Base-by-base conservation (phyloP, 2,329 filamentous ascomycete species). In the Hymenoscyphus repandus region DNA sequence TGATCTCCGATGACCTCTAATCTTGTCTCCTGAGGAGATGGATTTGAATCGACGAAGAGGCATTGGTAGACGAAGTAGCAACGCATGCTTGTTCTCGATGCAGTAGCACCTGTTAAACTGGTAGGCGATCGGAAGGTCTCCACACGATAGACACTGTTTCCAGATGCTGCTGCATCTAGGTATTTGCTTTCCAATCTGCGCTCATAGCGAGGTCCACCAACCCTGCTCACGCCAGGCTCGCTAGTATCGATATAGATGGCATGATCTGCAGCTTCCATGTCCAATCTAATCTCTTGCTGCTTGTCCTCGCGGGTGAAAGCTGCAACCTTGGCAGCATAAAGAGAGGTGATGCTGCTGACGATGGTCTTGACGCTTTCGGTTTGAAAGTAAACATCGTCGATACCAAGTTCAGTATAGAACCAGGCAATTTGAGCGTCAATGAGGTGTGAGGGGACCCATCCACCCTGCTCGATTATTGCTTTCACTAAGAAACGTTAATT, bases 41-140 rank as follows among this genome's bases (percentile, higher is more conserved):
- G 88, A 57, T 83, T 83, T 7, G 86, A 75, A 63, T 92, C 82
- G 60, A 82, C 83, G 70, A 97, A 99, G 65, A 87, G 83, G 70
- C 92, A 96, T 71, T 96, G 89, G 76, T 99, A 99, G 61, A 99
- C 90, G 68, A 99, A 99, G 75, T 99, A 99, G 76, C 93, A 99
- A 56, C 93, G 87, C 50, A 99, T 77, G 49, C 92, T 89, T 51
- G 92, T 84, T 64, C 90, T 86, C 50, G 86, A 84, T 54, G 81
- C 79, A 22, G 33, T 41, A 40, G 82, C 73, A 52, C 76, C 78
- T 7, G 88, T 88, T 38, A 97, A 76, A 31, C 85, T 82, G 56
- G 87, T 91, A 3, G 88, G 85, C 2, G 93, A 96, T 55, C 93
- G 85, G 82, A 99, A 99, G 18, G 92, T 96, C 77, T 99, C 93